A percentile compares a stretch with the other conserved stretches of the same genome.
Evolutionary conservation across 768 basidiomycete species (phyloP).

Genomic region (Dentipellis fragilis): DNA sequence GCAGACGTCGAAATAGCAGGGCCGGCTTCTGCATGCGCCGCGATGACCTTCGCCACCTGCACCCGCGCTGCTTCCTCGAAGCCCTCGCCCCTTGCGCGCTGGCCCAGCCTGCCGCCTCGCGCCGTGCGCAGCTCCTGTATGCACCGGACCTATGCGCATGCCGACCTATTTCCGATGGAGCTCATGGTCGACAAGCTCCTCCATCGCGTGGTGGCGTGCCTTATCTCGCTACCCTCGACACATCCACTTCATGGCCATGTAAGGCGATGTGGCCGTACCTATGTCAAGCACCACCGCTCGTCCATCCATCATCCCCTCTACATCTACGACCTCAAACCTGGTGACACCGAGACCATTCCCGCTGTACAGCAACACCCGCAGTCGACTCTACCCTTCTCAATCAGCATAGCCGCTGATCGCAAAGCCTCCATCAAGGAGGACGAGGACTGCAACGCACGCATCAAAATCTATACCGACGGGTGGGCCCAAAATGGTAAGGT

Average conservation of each 20-base stretch:
- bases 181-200: not conserved
- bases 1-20: no score
- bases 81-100: no score
- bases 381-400: not conserved
- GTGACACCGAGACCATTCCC: conserved; percentile 6
- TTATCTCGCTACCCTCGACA: conserved; percentile 5
- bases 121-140: no score
- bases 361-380: not conserved
- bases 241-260: conserved; percentile 4
- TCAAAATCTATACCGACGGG: not conserved
- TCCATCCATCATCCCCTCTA: conserved; percentile 11
- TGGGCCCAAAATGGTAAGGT: not conserved
- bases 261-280: not conserved
- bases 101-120: no score
- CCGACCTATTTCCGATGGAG: conserved; percentile 5
- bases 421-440: not conserved
- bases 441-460: not conserved
- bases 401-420: not conserved
- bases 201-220: not conserved
- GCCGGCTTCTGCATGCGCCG: no score
- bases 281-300: not conserved
- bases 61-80: no score
- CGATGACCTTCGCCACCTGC: no score
- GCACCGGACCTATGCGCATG: conserved; percentile 4
- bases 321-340: not conserved